Evolutionary conservation across 2,329 filamentous ascomycete species (phyloP).

Genomic region (Scortechinia acanthostroma): DNA sequence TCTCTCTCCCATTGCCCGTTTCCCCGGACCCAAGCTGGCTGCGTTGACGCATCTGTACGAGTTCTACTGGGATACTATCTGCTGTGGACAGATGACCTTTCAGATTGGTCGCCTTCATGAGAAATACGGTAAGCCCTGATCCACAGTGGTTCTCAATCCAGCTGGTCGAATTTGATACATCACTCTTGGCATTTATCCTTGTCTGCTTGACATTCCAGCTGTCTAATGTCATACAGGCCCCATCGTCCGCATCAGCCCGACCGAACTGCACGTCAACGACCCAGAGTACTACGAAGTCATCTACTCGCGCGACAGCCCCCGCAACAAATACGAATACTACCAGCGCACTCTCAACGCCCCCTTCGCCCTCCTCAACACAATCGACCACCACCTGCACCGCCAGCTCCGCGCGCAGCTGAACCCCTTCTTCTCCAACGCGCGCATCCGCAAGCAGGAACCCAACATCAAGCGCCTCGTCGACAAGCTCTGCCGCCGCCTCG

Average conservation of each 20-base stretch:
- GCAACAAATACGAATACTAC: constrained; percentile 8
- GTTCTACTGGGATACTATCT: constrained; percentile 15
- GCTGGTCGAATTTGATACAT: too few relatives aligned
- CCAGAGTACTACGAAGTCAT: constrained; percentile 7
- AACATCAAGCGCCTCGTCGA: constrained; percentile 8
- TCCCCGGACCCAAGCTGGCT: constrained; percentile 12
- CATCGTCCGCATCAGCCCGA: constrained; percentile 9
- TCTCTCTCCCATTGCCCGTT: constrained; percentile 11
- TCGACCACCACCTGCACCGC: constrained; percentile 7
- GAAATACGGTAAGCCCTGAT: constrained; percentile 5
- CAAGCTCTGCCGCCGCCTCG: constrained; percentile 8
- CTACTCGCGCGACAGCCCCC: constrained; percentile 6
- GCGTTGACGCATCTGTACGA: constrained; percentile 12
- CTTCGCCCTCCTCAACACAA: constrained; percentile 1
- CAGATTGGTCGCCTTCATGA: neutral
- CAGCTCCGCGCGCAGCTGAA: constrained; percentile 7
- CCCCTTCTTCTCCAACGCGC: constrained; percentile 9
- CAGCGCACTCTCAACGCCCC: constrained; percentile 4
- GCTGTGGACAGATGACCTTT: constrained; percentile 6
- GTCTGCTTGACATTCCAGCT: neutral
- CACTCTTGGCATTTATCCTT: too few relatives aligned
- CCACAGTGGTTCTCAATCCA: neutral
- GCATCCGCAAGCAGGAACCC: constrained; percentile 9
- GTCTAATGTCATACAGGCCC: constrained; percentile 5
- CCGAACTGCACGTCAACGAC: constrained; percentile 10